Conservation (phyloP, 352 stramenopile genomes). For the Hyaloperonospora arabidopsidis region DNA sequence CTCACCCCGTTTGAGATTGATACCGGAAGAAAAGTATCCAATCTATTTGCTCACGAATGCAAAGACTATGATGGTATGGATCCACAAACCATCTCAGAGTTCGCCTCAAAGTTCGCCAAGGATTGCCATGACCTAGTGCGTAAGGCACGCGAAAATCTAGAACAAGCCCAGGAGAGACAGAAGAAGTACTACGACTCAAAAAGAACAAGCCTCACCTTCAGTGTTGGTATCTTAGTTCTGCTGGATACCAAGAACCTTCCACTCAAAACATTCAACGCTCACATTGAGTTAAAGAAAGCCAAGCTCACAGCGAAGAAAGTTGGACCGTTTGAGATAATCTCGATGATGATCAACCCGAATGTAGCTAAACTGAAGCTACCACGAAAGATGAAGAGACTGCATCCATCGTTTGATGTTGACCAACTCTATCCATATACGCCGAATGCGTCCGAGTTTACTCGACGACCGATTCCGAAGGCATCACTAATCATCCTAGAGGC, state of each 20-base stretch:
- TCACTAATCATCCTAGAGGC: background rate
- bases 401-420: too few relatives aligned
- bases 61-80: background rate
- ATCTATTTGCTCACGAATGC: background rate
- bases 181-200: slow-evolving; percentile 13
- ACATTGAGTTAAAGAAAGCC: background rate
- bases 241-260: slow-evolving; percentile 5
- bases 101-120: slow-evolving; percentile 7
- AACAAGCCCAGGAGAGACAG: slow-evolving; percentile 9
- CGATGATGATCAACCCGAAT: slow-evolving; percentile 4
- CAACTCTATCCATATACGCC: too few relatives aligned
- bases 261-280: slow-evolving; percentile 1
- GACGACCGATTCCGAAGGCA: slow-evolving; percentile 2
- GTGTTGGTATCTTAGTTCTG: slow-evolving; percentile 8
- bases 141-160: slow-evolving; percentile 2
- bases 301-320: slow-evolving; percentile 1
- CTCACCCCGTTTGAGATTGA: background rate
- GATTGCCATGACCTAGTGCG: slow-evolving; percentile 12
- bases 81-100: background rate
- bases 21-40: slow-evolving; percentile 1
- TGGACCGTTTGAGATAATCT: slow-evolving; percentile 1
- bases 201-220: slow-evolving; percentile 11
- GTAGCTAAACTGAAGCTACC: slow-evolving; percentile 1
- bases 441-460: background rate
- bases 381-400: too few relatives aligned